Conservation (phyloP, 2,329 filamentous ascomycete genomes). For the Aureobasidium mangrovei region DNA sequence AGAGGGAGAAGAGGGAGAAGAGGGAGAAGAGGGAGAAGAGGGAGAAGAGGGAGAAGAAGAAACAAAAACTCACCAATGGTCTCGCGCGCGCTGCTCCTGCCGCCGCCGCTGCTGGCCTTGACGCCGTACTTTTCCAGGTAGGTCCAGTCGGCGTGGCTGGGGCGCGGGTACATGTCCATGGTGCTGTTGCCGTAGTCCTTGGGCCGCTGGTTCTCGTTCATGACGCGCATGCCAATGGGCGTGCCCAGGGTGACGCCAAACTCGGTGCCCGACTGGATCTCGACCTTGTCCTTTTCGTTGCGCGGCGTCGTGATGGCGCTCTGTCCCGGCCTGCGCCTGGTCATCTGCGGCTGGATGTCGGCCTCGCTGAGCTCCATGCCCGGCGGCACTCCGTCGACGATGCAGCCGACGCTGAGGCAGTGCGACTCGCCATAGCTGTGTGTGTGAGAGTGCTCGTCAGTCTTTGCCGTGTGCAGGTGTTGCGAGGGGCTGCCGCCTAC, state of each 20-base stretch:
- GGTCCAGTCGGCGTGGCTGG: slow-evolving; percentile 91
- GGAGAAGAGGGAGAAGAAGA: not conserved
- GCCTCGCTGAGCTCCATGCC: slow-evolving; percentile 72
- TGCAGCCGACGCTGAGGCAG: slow-evolving; percentile 86
- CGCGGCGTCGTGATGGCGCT: slow-evolving; percentile 83
- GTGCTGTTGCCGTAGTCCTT: slow-evolving; percentile 84
- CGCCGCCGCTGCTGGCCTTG: slow-evolving; percentile 83
- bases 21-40: not conserved
- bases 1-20: not conserved
- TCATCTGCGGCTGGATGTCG: slow-evolving; percentile 93
- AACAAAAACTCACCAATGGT: slow-evolving; percentile 58
- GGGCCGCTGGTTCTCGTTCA: slow-evolving; percentile 87
- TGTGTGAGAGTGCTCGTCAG: not conserved
- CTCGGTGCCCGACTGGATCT: slow-evolving; percentile 89
- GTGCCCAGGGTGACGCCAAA: slow-evolving; percentile 83
- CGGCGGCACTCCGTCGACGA: slow-evolving; percentile 86
- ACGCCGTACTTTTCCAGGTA: slow-evolving; percentile 96
- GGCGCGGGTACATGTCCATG: slow-evolving; percentile 85
- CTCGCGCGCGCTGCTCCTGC: slow-evolving; percentile 84
- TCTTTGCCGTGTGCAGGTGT: slow-evolving; percentile 16
- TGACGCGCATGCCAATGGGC: slow-evolving; percentile 77
- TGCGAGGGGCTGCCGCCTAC: slow-evolving; percentile 38
- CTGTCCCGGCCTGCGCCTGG: slow-evolving; percentile 79
- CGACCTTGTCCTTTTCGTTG: slow-evolving; percentile 82
- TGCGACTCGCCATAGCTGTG: slow-evolving; percentile 73